Base-by-base conservation (phyloP, 2,329 filamentous ascomycete genomes). In the Fusarium pilosicola region DNA sequence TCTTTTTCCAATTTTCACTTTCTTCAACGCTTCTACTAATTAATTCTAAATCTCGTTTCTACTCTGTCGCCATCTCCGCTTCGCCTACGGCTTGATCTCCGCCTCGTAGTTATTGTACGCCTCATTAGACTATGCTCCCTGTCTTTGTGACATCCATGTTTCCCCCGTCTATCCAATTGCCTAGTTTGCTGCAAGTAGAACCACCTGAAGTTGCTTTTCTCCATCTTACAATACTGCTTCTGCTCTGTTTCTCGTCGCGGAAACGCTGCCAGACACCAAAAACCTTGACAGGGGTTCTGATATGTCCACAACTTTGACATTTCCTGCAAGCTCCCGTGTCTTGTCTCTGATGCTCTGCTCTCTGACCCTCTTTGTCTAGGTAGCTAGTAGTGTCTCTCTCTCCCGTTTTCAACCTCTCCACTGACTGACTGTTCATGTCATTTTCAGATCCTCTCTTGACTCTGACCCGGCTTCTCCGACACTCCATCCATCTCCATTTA, bases 261-360 rank as follows among this genome's bases (percentile, higher is more conserved):
- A 71, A 59, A 68, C 44, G 30, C 62, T 52, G 49, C 51, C 44
- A 52, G 36, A 32, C 34, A 32, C 34, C 30, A 46, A 34, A n/a
- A 49, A 48, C 36, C 22, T 44, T 28, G 42, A 60, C 65, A 61
- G 52, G 70, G 70, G 56, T 60, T 34, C 55, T 75, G 51, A 46
- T 56, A 63, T 76, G 68, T 66, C 62, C 28, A 24, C 52, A 36
- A 60, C 69, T 61, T 58, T 70, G 67, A 74, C 65, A 75, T 76
- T 55, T 44, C 26, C 63, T 66, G 74, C 74, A 76, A 68, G 65
- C 74, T 77, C 68, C 74, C 75, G 74, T 68, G 70, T 48, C 54
- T 45, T 66, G 70, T 73, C 70, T 73, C 46, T 64, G 55, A 45
- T 65, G 28, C 24, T 45, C 44, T 48, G 45, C 68, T 69, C 51